Evolutionary conservation across 768 basidiomycete species (phyloP), one percentile per base, ranked within the genome.

Genomic region (Rhodosporidiobolus sp.): DNA sequence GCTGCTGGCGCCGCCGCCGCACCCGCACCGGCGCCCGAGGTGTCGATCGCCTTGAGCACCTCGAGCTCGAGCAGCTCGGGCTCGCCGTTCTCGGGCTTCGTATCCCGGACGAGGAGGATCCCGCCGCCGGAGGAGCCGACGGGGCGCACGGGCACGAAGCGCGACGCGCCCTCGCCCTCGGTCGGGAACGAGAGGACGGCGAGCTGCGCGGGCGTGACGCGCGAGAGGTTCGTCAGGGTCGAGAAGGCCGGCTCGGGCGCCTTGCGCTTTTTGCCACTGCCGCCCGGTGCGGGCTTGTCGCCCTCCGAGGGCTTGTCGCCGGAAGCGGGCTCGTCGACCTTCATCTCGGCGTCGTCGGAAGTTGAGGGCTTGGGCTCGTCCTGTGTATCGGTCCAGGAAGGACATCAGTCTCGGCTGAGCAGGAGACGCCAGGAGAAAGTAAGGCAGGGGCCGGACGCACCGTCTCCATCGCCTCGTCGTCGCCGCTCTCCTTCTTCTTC

Each of bases 121-220:
- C 94, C 94, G 56, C 91, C 91, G 28, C 92, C 93, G 49, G 89
- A 88, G 49, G 83, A 83, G 34, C 89, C 87, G 56, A 95, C 87
- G 0, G 90, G 86, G 48, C 95, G 87, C 24, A 97, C 90, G 32
- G 96, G 96, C 74, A 90, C 88, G 81, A 92, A 99, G 60, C 93
- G 88, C 38, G 87, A 85, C 22, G 14, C 38, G 38, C 7, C 38
- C 38, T 43, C 38, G 38, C 38, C 38, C 38, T 64, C 48, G 89
- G 87, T 72, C 0, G 92, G 88, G 86, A 98, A 95, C 58, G 87
- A 85, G 78, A 98, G 86, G 81, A 90, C 87, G n/a, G 86, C 83
- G 35, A 95, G 83, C 80, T 99, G 96, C 0, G 89, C 87, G 28
- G 94, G 91, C 4, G 90, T 92, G 30, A 97, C 94, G 60, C 96